These are phyloP conservation scores for Suillus subalutaceus DNA, from an alignment of 768 basidiomycete genomes.

Conservation along the genomic window DNA sequence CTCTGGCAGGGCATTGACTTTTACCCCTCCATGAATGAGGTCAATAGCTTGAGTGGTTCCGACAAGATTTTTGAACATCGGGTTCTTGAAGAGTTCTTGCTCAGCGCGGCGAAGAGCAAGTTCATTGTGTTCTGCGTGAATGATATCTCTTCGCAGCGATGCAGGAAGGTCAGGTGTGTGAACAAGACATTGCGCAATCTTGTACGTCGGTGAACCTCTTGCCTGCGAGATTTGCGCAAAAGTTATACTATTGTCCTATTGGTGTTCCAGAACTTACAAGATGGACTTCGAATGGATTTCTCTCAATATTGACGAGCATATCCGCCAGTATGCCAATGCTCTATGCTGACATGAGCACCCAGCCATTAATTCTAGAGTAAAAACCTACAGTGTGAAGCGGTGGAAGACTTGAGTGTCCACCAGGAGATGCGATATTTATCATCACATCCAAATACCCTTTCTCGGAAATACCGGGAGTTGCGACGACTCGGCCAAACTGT, in stretches of 20 bases:
- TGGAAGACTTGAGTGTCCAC: slow-evolving; percentile 88
- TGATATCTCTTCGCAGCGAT: slow-evolving; percentile 49
- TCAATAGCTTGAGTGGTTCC: slow-evolving; percentile 78
- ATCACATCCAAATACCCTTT: slow-evolving; percentile 70
- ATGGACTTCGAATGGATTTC: slow-evolving; percentile 55
- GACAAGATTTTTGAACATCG: slow-evolving; percentile 45
- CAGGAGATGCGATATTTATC: slow-evolving; percentile 67
- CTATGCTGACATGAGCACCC: slow-evolving; percentile 35
- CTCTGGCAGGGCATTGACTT: slow-evolving; percentile 87
- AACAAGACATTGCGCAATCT: slow-evolving; percentile 65
- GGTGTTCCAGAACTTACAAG: slow-evolving; percentile 43
- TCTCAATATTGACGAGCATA: slow-evolving; percentile 69
- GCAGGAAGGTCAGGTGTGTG: slow-evolving; percentile 59
- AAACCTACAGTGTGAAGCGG: slow-evolving; percentile 71
- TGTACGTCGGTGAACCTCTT: slow-evolving; percentile 60
- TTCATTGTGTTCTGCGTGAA: slow-evolving; percentile 50
- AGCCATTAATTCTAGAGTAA: slow-evolving; percentile 4
- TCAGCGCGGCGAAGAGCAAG: slow-evolving; percentile 55
- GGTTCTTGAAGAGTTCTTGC: slow-evolving; percentile 44
- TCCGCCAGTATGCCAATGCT: slow-evolving; percentile 82
- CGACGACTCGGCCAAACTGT: slow-evolving; percentile 55
- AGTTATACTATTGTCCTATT: not conserved
- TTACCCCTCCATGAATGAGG: slow-evolving; percentile 59
- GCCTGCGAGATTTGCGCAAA: slow-evolving; percentile 43
- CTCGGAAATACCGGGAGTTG: slow-evolving; percentile 68